Base-by-base conservation (phyloP, 345 rosid species). In the Camelina neglecta region DNA sequence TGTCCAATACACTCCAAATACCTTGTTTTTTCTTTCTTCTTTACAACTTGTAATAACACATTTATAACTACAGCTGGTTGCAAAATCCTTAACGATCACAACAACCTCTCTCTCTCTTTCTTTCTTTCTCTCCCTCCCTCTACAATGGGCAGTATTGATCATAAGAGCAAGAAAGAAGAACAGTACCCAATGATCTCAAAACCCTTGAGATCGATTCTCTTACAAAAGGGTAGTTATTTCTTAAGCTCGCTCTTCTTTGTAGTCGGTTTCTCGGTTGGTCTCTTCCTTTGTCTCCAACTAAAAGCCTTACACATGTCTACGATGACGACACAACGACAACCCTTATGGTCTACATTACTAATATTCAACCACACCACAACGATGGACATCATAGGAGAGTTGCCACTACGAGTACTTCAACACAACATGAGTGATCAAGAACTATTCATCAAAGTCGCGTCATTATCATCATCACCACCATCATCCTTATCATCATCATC, bases 341-440 rank as follows among this genome's bases (percentile, higher is more conserved):
- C 75, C 66, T 66, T 79, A 36, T 53, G 68, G 77, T 66, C 81
- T 39, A 42, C 61, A 35, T 55, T 60, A 56, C 61, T 72, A 18
- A 18, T 18, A 63, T 38, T 59, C 71, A 67, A 67, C 61, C 60
- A 56, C 69, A 60, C 77, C 68, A 51, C 70, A 60, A 51, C 45
- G 38, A n/a, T 39, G 24, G 31, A 58, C 24, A 58, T 13, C 59
- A 45, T 56, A 47, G 47, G 63, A 35, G 69, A 54, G 29, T 60
- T 41, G 18, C 73, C 59, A 18, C 39, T 29, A 24, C 65, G 38
- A 54, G 9, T 64, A 54, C 71, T 69, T 51, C 67, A 73, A 73
- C 92, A 87, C 71, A 83, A 87, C 60, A 86, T 90, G 88, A 83
- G 70, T 35, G 96, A 92, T 56, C 81, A 84, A 16, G 92, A 88